These are phyloP conservation scores for Rhodotorula sp. DNA, from an alignment of 1,284 basidiomycete genomes.

Conservation along the genomic window DNA sequence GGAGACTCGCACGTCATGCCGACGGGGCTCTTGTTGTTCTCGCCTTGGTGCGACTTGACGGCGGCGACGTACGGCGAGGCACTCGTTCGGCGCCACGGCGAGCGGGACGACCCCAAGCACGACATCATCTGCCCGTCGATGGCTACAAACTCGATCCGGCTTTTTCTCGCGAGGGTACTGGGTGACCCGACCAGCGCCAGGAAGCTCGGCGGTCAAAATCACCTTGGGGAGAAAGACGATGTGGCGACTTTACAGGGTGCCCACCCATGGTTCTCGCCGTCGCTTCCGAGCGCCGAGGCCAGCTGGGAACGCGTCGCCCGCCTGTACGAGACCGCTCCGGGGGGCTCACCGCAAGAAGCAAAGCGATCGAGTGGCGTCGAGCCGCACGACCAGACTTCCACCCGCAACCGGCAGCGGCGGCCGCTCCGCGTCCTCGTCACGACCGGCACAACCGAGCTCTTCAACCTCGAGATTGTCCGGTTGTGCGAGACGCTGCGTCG, in stretches of 20 bases:
- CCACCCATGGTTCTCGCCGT: constrained; percentile 36
- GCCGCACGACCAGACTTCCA: too few relatives aligned
- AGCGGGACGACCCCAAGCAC: constrained; percentile 20
- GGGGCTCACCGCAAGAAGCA: not conserved
- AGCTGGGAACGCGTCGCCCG: constrained; percentile 8
- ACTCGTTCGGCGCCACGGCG: not conserved
- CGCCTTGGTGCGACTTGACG: constrained; percentile 42
- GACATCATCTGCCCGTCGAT: constrained; percentile 39
- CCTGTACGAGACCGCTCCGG: constrained; percentile 9
- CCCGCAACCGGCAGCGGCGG: too few relatives aligned
- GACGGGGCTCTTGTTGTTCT: constrained; percentile 30
- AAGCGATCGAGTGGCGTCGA: too few relatives aligned
- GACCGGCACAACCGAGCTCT: constrained; percentile 38
- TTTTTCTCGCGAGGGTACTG: not conserved
- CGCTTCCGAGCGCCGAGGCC: constrained; percentile 22
- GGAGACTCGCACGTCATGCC: constrained; percentile 28
- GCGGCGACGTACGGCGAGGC: constrained; percentile 21
- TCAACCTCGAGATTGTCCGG: constrained; percentile 30
- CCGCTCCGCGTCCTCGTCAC: constrained; percentile 26
- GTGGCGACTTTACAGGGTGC: not conserved
- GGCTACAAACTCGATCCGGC: constrained; percentile 28
- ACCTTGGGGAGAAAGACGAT: not conserved
- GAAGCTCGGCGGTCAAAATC: not conserved
- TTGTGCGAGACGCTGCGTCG: constrained; percentile 25
- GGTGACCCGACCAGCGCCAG: not conserved